Base-by-base conservation (phyloP, 768 basidiomycete genomes). In the Termitomyces heimii region DNA sequence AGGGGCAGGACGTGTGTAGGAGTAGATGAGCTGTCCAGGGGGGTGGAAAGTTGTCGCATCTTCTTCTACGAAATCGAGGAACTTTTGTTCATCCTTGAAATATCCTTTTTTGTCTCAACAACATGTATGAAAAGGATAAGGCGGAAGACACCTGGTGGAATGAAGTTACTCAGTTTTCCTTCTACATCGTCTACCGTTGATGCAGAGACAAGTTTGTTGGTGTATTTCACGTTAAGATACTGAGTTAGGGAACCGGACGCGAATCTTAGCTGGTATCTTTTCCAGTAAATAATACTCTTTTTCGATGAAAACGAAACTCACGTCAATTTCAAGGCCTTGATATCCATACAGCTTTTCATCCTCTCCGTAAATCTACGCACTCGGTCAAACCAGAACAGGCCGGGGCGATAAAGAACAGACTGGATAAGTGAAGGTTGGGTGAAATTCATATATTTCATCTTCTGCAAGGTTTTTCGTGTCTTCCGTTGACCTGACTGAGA, bases 261-360 rank as follows among this genome's bases (percentile, higher is more conserved):
- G 71, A 97, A 88, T 56, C 83, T 81, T 51, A 95, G 74, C 94
- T 97, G 16, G 58, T 29, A 20, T 24, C 37, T 51, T 52, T 48
- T 29, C 12, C 6, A 31, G 26, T 42, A 3, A 40, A 28, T 14
- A 47, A 37, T 28, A 39, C 18, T 37, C 35, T 24, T 32, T 43
- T 22, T 31, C 18, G 18, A 29, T 35, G 24, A 22, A 35, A 13
- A 43, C 29, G 10, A 26, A 48, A 72, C 85, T 60, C 67, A 97
- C 94, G 67, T 96, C 84, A 63, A 98, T 87, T 28, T 80, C 69
- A 34, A 99, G 78, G 65, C 87, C 87, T 60, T 84, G 81, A 73
- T 97, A 98, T 2, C 96, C 96, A 68, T 96, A 98, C 55, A 98
- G 88, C 74, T 87, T 94, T 74, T 99, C 94, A 53, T 96, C 90